Evolutionary conservation across 139 green algal genomes (phyloP), one percentile per base, ranked within the genome.

Genomic region (Volvox reticuliferus): DNA sequence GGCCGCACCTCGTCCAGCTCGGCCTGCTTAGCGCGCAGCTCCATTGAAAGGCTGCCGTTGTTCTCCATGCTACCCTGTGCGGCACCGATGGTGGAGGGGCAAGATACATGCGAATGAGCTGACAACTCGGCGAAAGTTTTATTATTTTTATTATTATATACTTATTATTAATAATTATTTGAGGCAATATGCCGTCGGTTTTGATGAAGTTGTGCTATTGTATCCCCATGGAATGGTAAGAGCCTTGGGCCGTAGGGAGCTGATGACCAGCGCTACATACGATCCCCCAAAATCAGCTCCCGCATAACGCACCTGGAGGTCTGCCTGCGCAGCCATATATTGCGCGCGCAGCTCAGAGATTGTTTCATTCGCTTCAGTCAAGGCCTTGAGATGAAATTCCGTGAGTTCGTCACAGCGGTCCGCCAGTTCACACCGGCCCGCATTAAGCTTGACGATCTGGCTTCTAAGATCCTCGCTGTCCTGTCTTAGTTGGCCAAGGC

Each of bases 1-100:
- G 67, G 67, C 24, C 77, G 32, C 79, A 85, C 79, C 79, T 85
- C 37, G 1, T 85, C 79, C 79, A 85, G 79, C 37, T 85, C 79
- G 21, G 37, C 79, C 37, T 68, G 16, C 37, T 68, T 85, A 26
- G 79, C 37, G 22, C 21, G 16, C 24, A 85, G 20, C 5, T 85
- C 79, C 14, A 21, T 32, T 21, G 19, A 22, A 20, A 82, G 33
- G 6, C 33, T 32, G 33, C 6, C 36, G 20, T 62, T 63, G 33
- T 21, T 61, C 33, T 55, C 33, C 20, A 22, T n/a, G 18, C 33
- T 63, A 21, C 19, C 77, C 77, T 82, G 35, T 12, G 19, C 16
- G 75, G 33, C n/a, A 22, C 44, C 44, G 9, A 55, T 5, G 44
- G 44, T 9, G 44, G 12, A 55, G n/a, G 24, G 24, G 14, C 67